Evolutionary conservation across 129 eudicot species (phyloP), one percentile per base, ranked within the genome.

Genomic region (Sambucus nigra): DNA sequence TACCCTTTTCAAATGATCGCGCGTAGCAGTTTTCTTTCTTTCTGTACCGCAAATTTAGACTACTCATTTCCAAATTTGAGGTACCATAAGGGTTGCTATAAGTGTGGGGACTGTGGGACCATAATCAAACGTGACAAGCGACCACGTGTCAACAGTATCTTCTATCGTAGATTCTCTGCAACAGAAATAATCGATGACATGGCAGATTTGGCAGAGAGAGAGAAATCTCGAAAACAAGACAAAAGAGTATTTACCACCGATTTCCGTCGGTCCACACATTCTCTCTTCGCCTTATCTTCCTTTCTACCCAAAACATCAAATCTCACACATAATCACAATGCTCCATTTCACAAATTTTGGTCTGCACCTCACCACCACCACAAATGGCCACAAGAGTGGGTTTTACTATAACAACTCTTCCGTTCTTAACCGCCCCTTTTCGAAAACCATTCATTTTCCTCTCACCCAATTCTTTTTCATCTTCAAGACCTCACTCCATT

Each of bases 311-410:
- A 1, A 35, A 35, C 5, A 31, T 31, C 5, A 31, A 31, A 31
- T 31, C 38, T 31, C 38, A 31, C 38, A 3, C 38, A 31, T 31
- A 31, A 31, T 8, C 22, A 65, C 40, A 68, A 72, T 77, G 89
- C 48, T 8, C 26, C 69, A 53, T 20, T 63, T 53, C 42, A 31
- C 68, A 54, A 41, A 49, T 33, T 47, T 35, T 35, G 6, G 38
- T 21, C 73, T 22, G 46, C 39, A 40, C 69, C 23, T 26, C 59
- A 20, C 64, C 74, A 57, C 40, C 69, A 25, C 44, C 58, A 50
- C 61, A 64, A 63, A 88, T 88, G 97, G 97, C 97, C 59, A 49
- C 93, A 70, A 81, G 62, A 72, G 40, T 81, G 16, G 77, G 85
- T 2, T 79, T 84, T 52, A 63, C 83, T 13, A 55, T 77, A 53